Conservation (phyloP, 1,284 basidiomycete genomes). For the Malassezia obtusa region DNA sequence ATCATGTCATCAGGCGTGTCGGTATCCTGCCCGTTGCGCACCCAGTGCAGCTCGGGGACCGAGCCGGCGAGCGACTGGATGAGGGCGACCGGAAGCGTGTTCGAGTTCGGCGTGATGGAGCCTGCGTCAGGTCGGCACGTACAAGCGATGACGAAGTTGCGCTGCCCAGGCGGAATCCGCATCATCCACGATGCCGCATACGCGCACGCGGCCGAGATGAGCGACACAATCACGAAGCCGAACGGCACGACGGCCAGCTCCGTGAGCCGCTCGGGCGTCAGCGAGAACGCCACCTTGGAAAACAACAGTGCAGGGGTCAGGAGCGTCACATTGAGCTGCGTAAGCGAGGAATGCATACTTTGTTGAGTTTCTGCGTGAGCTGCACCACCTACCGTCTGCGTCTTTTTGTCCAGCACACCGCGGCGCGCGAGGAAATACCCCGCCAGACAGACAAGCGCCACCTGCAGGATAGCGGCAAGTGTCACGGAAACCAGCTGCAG, state of each 20-base stretch:
- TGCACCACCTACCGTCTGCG: constrained; percentile 53
- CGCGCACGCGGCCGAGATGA: constrained; percentile 45
- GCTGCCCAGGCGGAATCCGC: constrained; percentile 43
- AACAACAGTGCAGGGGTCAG: constrained; percentile 87
- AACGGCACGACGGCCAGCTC: constrained; percentile 88
- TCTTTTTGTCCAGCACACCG: constrained; percentile 76
- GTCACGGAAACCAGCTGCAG: constrained; percentile 34
- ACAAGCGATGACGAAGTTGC: constrained; percentile 49
- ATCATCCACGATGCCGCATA: constrained; percentile 39
- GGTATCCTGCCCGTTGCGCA: constrained; percentile 52
- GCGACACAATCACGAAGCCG: constrained; percentile 57
- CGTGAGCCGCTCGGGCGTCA: constrained; percentile 60
- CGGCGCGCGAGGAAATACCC: constrained; percentile 71
- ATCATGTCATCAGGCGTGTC: constrained; percentile 80
- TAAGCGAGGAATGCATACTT: constrained; percentile 37
- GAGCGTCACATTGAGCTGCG: constrained; percentile 66
- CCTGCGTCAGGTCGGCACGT: constrained; percentile 10
- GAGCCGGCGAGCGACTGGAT: constrained; percentile 79
- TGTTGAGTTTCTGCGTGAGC: constrained; percentile 25
- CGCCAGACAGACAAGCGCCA: constrained; percentile 73
- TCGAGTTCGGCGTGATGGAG: constrained; percentile 59
- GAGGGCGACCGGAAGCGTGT: constrained; percentile 82
- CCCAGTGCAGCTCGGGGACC: constrained; percentile 76
- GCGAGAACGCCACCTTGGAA: constrained; percentile 73
- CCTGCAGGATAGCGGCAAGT: constrained; percentile 65